A percentile compares a stretch with the other conserved stretches of the same genome.
phyloP scores from a whole-genome alignment of 768 basidiomycete species.

The Pleurotus cornucopiae region DNA sequence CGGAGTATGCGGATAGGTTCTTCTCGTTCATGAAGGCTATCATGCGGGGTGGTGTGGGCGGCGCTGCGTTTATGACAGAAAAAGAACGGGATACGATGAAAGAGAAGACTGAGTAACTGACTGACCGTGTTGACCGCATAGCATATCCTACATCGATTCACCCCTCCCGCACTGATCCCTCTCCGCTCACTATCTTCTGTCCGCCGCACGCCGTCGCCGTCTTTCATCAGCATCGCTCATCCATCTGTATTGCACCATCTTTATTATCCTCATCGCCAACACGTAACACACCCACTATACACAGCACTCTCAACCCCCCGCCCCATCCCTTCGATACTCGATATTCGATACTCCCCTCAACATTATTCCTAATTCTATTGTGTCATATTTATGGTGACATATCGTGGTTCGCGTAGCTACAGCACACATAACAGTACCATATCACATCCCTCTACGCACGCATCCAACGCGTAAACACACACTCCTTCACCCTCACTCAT shows the following conservation, averaged over 20 bases:
- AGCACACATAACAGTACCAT: background rate
- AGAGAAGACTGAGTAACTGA: background rate
- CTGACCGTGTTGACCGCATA: too few species aligned
- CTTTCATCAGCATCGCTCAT: too few species aligned
- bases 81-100: background rate
- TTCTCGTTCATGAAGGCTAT: conserved; percentile 80
- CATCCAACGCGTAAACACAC: background rate
- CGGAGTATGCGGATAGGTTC: conserved; percentile 87
- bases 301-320: background rate
- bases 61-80: conserved; percentile 36
- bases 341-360: background rate
- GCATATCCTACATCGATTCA: too few species aligned
- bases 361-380: background rate
- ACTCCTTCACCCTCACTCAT: background rate
- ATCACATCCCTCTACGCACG: background rate
- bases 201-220: too few species aligned
- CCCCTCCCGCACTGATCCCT: too few species aligned
- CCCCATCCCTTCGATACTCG: background rate
- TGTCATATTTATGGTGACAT: conserved; percentile 1
- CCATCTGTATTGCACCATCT: background rate
- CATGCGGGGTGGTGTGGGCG: conserved; percentile 78
- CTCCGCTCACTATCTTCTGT: too few species aligned
- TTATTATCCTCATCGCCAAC: background rate
- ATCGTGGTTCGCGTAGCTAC: background rate
- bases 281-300: too few species aligned